phyloP scores from a whole-genome alignment of 1,284 basidiomycete species.

The Microstroma glucosiphilum region DNA sequence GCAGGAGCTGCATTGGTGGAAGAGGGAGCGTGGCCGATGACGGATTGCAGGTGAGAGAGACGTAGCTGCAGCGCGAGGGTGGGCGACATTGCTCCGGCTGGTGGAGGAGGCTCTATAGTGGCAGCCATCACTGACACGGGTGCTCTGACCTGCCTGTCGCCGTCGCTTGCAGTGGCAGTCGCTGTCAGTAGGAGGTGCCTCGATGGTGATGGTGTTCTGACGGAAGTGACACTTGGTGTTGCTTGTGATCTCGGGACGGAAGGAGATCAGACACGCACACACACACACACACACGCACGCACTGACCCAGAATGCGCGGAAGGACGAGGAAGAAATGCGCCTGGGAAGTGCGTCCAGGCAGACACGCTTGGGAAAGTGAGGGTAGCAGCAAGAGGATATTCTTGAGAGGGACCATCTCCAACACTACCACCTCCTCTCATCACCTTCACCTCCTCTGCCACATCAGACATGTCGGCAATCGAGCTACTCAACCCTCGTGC shows the following conservation, averaged over 20 bases:
- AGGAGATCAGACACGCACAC: not conserved
- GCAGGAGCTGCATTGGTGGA: not conserved
- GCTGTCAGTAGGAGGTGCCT: constrained; percentile 11
- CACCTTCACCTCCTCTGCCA: not conserved
- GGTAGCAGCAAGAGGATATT: no score
- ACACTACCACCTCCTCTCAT: not conserved
- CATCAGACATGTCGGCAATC: constrained; percentile 40
- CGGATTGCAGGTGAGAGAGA: not conserved
- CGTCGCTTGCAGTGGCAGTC: constrained; percentile 12
- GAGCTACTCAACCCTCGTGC: constrained; percentile 57
- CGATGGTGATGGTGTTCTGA: not conserved
- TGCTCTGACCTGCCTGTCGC: not conserved
- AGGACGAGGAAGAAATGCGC: no score
- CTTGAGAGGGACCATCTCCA: not conserved
- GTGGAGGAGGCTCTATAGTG: no score
- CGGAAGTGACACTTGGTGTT: constrained; percentile 23
- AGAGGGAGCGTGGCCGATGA: not conserved
- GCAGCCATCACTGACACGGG: not conserved
- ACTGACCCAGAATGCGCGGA: no score
- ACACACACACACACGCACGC: no score
- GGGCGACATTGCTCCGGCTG: constrained; percentile 30
- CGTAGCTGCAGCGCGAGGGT: constrained; percentile 14
- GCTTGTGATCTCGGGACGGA: constrained; percentile 1
- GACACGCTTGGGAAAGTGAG: no score
- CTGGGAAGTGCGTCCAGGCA: no score